Evolutionary conservation across 2,329 filamentous ascomycete species (phyloP).

Genomic region (Cladophialophora bantiana): DNA sequence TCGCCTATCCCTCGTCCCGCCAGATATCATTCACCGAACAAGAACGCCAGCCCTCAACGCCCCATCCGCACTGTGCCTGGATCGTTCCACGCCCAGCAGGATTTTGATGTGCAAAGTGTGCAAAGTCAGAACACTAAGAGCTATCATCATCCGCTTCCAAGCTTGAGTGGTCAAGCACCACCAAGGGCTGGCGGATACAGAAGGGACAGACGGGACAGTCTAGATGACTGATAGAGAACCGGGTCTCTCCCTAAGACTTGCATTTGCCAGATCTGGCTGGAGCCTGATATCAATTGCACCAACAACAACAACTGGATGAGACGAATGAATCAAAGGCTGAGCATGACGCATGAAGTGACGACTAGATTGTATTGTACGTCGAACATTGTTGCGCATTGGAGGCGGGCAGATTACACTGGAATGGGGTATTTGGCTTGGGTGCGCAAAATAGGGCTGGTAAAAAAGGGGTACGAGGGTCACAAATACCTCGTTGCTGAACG

Average conservation of each 20-base stretch:
- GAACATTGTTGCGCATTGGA: background rate
- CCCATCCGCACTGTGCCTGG: slow-evolving; percentile 44
- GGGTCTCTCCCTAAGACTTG: background rate
- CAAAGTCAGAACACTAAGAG: slow-evolving; percentile 55
- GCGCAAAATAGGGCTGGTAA: background rate
- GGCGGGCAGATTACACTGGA: background rate
- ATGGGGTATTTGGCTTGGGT: background rate
- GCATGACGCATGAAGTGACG: slow-evolving; percentile 13
- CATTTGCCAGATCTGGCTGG: background rate
- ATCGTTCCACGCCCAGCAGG: slow-evolving; percentile 53
- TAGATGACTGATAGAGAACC: slow-evolving; percentile 37
- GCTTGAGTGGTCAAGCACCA: slow-evolving; percentile 45
- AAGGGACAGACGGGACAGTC: slow-evolving; percentile 36
- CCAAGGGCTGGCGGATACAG: slow-evolving; percentile 35
- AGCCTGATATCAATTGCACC: background rate
- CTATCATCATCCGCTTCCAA: slow-evolving; percentile 65
- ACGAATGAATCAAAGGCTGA: background rate
- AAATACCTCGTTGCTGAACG: background rate
- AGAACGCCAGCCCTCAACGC: slow-evolving; percentile 31
- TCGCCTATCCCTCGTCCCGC: slow-evolving; percentile 30
- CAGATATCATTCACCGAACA: slow-evolving; percentile 32
- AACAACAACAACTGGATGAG: background rate
- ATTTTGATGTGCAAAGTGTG: slow-evolving; percentile 50
- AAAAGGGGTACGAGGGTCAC: background rate
- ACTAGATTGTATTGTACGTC: slow-evolving; percentile 17